Base-by-base conservation (phyloP, 768 basidiomycete genomes). In the Tricholoma hemisulphureum region DNA sequence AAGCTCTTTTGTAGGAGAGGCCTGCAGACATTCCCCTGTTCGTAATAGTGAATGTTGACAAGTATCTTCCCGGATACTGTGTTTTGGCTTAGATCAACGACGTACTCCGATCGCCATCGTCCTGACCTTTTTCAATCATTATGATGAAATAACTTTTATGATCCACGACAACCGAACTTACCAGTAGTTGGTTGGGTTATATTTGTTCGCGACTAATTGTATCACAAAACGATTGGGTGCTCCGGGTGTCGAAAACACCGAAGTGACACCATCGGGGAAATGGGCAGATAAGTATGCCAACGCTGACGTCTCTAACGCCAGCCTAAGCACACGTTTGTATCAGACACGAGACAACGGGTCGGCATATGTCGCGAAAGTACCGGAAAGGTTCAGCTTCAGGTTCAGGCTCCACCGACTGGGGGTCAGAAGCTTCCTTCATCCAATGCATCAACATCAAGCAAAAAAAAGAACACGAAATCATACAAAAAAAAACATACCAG, bases 151-250 rank as follows among this genome's bases (percentile, higher is more conserved):
- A 26, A 56, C 34, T 35, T 56, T 31, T 53, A 18, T 6, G 52
- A 20, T 26, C 16, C 29, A 18, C 41, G 50, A n/a, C 21, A 14
- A 28, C 6, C 10, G 11, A 34, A 63, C 72, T 58, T 51, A 95
- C 96, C 96, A 98, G 75, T 83, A 98, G 71, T 98, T 98, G 20
- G 83, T 73, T 0, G 93, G 90, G 67, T 96, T 98, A 74, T 98
- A 98, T 69, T 95, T 93, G 71, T 97, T 96, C 18, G 93, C 89
- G n/a, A 96, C 95, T 55, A 97, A 76, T 67, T 95, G 91, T 41
- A 97, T 71, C 14, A 82, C 78, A 65, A 85, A 95, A 51, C 74
- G 75, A 18, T 68, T 76, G 0, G 76, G 63, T 21, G 73, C 72
- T 24, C 74, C 77, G 32, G 74, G 72, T 2, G 77, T 76, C 3